Base-by-base conservation (phyloP, 2,329 filamentous ascomycete genomes). In the Penicillium sp. region DNA sequence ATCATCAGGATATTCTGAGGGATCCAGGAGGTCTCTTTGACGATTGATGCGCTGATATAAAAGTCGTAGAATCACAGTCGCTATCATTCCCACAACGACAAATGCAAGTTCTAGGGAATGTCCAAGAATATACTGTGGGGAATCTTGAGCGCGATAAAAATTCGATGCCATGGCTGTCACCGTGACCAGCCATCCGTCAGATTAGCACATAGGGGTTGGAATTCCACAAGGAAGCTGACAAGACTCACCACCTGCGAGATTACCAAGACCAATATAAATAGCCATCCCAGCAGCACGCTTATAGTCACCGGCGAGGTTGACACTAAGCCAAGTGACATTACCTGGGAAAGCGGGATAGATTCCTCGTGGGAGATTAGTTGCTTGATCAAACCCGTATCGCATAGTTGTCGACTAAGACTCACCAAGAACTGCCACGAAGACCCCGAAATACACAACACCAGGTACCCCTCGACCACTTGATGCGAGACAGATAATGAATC, bases 131-230 rank as follows among this genome's bases (percentile, higher is more conserved):
- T 82, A 84, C 18, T 74, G 72, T 0, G 81, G 81, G 1, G 73
- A 69, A 58, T 83, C 81, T 45, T 72, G 63, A 0, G 68, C 54
- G 10, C 87, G 80, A 63, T 90, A 91, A 63, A 90, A 89, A 64
- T 90, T 90, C 5, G 85, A 87, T 0, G 87, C 85, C 82, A 90
- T 88, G 1, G 86, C 87, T 74, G 54, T 14, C 56, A 42, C 8
- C 53, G 37, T 21, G 42, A 19, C 14, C 8, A 34, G 18, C 21
- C 8, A 37, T n/a, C 1, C 1, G 21, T 52, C 42, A 47, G 48
- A 54, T 16, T 31, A 24, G 10, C 10, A 31, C 40, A 39, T 50
- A 51, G n/a, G n/a, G n/a, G n/a, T n/a, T n/a, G n/a, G n/a, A n/a
- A n/a, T n/a, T n/a, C n/a, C n/a, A n/a, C n/a, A 28, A 28, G 24